Base-by-base conservation (phyloP, 1,139 yeast species). In the Geotrichum citri-aurantii region DNA sequence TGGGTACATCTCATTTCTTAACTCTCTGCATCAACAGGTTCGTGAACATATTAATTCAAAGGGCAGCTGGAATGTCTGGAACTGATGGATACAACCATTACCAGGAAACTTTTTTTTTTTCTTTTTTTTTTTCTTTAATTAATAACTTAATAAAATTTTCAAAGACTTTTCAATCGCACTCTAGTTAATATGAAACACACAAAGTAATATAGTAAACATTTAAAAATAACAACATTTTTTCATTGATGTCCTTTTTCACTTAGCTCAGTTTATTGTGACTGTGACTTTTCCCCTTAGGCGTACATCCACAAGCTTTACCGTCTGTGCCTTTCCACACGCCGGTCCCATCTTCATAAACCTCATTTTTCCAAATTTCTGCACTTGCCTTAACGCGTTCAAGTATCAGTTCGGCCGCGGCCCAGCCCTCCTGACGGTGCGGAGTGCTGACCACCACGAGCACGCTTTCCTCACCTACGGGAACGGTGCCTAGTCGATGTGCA, bases 311-410 rank as follows among this genome's bases (percentile, higher is more conserved):
- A 14, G 42, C 42, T 5, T 24, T 21, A 62, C 54, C 70, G 10
- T 71, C 77, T 59, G 29, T 77, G 77, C 51, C 71, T 72, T 75
- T 74, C 79, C 81, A 79, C 17, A 61, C 53, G 0, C 67, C 59
- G 0, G 69, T 54, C 0, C 79, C 80, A 62, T 77, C 79, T 0
- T 59, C 65, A 60, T 76, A 79, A 12, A 67, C 66, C 63, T 79
- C 83, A 47, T 69, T 69, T 62, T 79, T 79, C 83, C 83, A 79
- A 26, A 79, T 78, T 64, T 80, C 83, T 0, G 73, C 78, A 8
- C 65, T 65, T 54, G 66, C 70, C 65, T 80, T 79, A 29, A 79
- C 73, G 54, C 70, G 67, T 58, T 79, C 82, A 21, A 80, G 64
- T 1, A 77, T 67, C 76, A 77, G 73, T 57, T 71, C 74, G 2